Base-by-base conservation (phyloP, 768 basidiomycete species). In the Kwoniella sp. region DNA sequence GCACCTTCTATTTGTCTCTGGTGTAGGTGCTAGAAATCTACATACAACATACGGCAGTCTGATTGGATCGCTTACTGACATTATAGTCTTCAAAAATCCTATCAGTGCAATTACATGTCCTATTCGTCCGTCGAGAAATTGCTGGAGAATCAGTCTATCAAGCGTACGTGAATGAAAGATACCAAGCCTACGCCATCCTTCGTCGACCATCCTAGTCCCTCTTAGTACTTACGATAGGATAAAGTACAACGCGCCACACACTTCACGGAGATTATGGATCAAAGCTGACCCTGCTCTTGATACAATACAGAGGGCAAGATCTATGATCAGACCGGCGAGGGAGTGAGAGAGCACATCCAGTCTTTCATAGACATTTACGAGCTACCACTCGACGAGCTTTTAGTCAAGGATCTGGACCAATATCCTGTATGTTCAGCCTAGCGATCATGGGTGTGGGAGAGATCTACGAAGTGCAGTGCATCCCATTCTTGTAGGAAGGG, bases 1-100 rank as follows among this genome's bases (percentile, higher is more conserved):
- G 90, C 90, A 91, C 72, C 83, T 91, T 4, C 79, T 91, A 28
- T 91, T 90, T 56, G 74, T 77, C 37, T 63, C 65, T n/a, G 75
- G 75, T 3, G 75, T 77, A 47, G 58, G 73, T 67, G 7, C 13
- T 4, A 45, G 41, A 9, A 45, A 17, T n/a, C n/a, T 8, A 45
- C n/a, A n/a, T n/a, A n/a, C n/a, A n/a, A n/a, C n/a, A n/a, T n/a
- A n/a, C n/a, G n/a, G n/a, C n/a, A n/a, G n/a, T n/a, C n/a, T n/a
- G n/a, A n/a, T n/a, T n/a, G n/a, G n/a, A n/a, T n/a, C 38, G 38
- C 38, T 41, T 41, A 20, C 38, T 41, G 11, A 9, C 38, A 41
- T 41, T 4, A 63, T 11, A 26, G 37, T 38, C 22, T 4, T 9
- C 23, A 15, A 57, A 15, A 23, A 23, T 15, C 47, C 48, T 34